Conservation (phyloP, 495 filamentous ascomycete species). For the Penicillium goetzii region DNA sequence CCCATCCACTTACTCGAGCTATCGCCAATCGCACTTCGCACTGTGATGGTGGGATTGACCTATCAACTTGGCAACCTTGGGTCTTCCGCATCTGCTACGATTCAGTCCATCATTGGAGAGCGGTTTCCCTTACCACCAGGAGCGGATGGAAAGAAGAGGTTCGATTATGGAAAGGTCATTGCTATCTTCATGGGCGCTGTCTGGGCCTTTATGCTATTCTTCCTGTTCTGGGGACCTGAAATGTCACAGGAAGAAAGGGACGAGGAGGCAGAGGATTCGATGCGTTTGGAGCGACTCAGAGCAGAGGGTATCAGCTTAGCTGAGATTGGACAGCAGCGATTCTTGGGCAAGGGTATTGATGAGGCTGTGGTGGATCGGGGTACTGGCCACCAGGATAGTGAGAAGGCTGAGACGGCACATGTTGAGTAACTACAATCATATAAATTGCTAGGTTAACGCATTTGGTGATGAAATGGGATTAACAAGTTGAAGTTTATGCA, state of each 20-base stretch:
- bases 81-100: conserved; percentile 74
- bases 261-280: conserved; percentile 32
- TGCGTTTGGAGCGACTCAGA: conserved; percentile 34
- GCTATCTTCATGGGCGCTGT: conserved; percentile 89
- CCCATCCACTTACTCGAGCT: conserved; percentile 84
- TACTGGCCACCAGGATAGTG: background rate
- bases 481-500: background rate
- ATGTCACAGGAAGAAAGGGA: conserved; percentile 44
- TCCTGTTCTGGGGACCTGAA: conserved; percentile 78
- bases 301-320: conserved; percentile 31
- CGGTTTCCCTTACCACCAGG: conserved; percentile 66
- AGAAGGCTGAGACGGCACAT: conserved; percentile 16
- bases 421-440: background rate
- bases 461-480: background rate
- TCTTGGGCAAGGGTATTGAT: conserved; percentile 14
- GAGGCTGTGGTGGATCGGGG: background rate
- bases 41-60: conserved; percentile 75
- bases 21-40: conserved; percentile 75
- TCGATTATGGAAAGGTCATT: conserved; percentile 84
- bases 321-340: conserved; percentile 23
- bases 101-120: conserved; percentile 78
- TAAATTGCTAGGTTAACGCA: background rate
- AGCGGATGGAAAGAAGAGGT: conserved; percentile 52
- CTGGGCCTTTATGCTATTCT: conserved; percentile 72
- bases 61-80: conserved; percentile 88